These are phyloP conservation scores for Metschnikowia drakensbergensis DNA, from an alignment of 805 yeast species.

Conservation along the genomic window DNA sequence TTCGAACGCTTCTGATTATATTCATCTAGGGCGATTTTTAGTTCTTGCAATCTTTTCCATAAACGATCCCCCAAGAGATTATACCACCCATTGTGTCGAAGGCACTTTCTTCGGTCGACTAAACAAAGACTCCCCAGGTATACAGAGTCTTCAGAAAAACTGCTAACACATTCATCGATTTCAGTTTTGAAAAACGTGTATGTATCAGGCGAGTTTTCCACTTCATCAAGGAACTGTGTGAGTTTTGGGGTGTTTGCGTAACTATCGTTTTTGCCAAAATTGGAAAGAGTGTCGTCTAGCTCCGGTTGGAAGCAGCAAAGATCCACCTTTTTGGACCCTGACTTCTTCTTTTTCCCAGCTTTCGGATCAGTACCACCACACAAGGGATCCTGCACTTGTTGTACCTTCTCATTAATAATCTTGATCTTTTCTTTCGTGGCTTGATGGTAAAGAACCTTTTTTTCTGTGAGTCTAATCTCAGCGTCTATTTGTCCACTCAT, in stretches of 20 bases:
- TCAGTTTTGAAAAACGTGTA: conserved; percentile 15
- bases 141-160: conserved; percentile 11
- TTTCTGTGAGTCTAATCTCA: conserved; percentile 16
- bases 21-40: conserved; percentile 30
- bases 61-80: conserved; percentile 34
- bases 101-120: conserved; percentile 53
- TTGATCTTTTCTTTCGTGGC: conserved; percentile 36
- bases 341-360: conserved; percentile 16
- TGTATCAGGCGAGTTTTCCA: neutral
- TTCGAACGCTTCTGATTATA: conserved; percentile 26
- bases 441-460: conserved; percentile 22
- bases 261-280: neutral
- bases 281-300: conserved; percentile 12
- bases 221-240: neutral
- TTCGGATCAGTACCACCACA: conserved; percentile 13
- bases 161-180: conserved; percentile 15
- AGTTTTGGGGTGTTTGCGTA: neutral
- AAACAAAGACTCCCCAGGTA: conserved; percentile 36
- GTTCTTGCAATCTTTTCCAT: conserved; percentile 27
- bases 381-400: conserved; percentile 16
- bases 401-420: conserved; percentile 32
- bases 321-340: conserved; percentile 39
- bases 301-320: conserved; percentile 50
- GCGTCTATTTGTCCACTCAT: conserved; percentile 13
- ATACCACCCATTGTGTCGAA: conserved; percentile 52